phyloP scores from a whole-genome alignment of 805 yeast species.

The Suhomyces faveliae region DNA sequence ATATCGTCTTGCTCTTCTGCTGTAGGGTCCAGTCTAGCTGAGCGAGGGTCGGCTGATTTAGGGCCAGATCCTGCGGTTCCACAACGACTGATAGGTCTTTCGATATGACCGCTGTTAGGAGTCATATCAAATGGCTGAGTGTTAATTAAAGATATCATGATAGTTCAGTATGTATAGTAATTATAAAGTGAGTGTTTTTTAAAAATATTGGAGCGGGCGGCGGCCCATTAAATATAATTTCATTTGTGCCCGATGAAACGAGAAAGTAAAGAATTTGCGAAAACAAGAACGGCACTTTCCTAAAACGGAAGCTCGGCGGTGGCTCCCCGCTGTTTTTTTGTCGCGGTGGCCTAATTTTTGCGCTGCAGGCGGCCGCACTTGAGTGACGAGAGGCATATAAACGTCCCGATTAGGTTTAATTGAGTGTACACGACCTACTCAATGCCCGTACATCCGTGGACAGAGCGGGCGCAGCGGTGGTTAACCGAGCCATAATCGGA shows the following conservation, averaged over 20 bases:
- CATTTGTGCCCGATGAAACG: constrained; percentile 3
- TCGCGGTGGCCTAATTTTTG: not conserved
- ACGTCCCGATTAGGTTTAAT: not conserved
- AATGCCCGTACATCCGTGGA: not conserved
- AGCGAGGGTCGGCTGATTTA: not conserved
- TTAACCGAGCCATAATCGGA: not conserved
- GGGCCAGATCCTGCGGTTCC: constrained; percentile 20
- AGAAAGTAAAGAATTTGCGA: not conserved
- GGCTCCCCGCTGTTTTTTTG: not conserved
- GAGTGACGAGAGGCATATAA: not conserved
- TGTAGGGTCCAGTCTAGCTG: not conserved
- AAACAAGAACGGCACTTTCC: not conserved
- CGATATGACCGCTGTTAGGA: not conserved
- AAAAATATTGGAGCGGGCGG: not conserved
- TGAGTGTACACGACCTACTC: not conserved
- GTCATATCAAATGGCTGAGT: not conserved
- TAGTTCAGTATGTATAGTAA: not conserved
- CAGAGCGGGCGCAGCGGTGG: not conserved
- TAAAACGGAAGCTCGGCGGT: not conserved
- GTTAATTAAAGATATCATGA: not conserved
- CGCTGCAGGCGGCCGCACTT: not conserved
- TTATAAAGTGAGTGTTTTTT: not conserved
- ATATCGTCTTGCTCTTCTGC: not conserved
- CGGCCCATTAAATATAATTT: not conserved
- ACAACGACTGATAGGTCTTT: not conserved